Evolutionary conservation across 768 basidiomycete species (phyloP), one percentile per base, ranked within the genome.

Genomic region (Dentipellis sp.): DNA sequence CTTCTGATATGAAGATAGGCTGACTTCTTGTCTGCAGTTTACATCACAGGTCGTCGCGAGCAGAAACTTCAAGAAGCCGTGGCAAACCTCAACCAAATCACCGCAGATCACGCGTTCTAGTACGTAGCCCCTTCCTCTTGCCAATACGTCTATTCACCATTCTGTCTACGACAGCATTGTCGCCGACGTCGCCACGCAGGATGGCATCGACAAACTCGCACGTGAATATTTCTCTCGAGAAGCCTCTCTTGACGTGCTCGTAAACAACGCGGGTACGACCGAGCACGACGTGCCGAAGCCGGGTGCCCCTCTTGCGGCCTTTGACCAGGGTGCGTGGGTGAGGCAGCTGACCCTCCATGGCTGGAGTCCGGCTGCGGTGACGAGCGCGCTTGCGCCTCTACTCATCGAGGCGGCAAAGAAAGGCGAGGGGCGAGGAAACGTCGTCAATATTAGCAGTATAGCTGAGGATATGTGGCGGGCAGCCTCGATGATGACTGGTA

Each of bases 321-420:
- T 87, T 65, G 74, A 79, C 4, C 76, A 81, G 52, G 76, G 80
- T 14, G 88, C 88, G 65, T 73, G 80, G 54, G 82, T 84, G 29
- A 88, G 89, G 64, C 81, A 83, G 53, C 91, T 91, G 63, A 87
- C 86, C 1, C 73, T 90, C n/a, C 81, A 86, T 51, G 90, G 91
- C 29, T 29, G 29, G 67, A 77, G 75, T 42, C 88, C 88, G 0
- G 81, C 78, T 58, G 86, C 82, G 3, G 87, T 90, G 65, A 75
- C 90, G 38, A 88, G 87, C 29, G 88, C 84, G 67, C 73, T 89
- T 40, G 72, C 91, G 56, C 83, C 87, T 8, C 87, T 87, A 29
- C 29, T 29, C 29, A 29, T 29, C 6, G 29, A 29, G 29, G 29
- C 29, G 6, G 29, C 29, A 6, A 29, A 29, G 29, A 29, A 29